phyloP scores from a whole-genome alignment of 768 basidiomycete genomes.

The Harrya chromipes region DNA sequence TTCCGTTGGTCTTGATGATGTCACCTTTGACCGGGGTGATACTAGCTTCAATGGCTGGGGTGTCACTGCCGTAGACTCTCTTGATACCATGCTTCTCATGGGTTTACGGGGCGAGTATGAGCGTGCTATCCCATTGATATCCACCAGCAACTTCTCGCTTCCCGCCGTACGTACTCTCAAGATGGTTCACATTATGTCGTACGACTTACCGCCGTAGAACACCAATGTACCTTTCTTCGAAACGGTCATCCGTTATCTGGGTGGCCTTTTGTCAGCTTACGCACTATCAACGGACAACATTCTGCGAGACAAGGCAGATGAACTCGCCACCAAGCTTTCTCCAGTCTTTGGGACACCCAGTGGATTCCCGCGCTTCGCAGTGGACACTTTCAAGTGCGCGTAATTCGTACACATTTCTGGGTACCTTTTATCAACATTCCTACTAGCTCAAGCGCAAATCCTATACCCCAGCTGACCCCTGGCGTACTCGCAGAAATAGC shows the following conservation, averaged over 20 bases:
- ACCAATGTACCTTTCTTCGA: conserved; percentile 64
- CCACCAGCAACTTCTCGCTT: conserved; percentile 47
- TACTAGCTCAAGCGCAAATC: conserved; percentile 1
- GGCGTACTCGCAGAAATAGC: conserved; percentile 75
- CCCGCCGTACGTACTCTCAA: conserved; percentile 34
- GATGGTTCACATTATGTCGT: background rate
- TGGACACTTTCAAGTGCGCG: conserved; percentile 61
- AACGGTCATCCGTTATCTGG: conserved; percentile 87
- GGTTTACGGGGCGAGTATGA: conserved; percentile 67
- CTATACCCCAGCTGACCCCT: conserved; percentile 29
- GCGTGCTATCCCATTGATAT: conserved; percentile 55
- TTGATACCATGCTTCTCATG: conserved; percentile 87
- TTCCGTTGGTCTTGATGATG: background rate
- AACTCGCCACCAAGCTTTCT: conserved; percentile 70
- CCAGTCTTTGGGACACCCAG: conserved; percentile 67
- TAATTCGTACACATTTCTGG: background rate
- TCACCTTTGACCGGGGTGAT: background rate
- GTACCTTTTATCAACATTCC: background rate
- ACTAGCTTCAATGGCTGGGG: conserved; percentile 79
- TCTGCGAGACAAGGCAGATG: conserved; percentile 68
- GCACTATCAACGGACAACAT: conserved; percentile 64
- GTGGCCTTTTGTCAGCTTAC: conserved; percentile 82
- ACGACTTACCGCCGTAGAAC: conserved; percentile 18
- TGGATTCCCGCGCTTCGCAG: conserved; percentile 68
- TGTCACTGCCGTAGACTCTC: conserved; percentile 71